Percentiles rank a stretch among this genome's conserved stretches.
Conservation (phyloP, 2,329 filamentous ascomycete species). For the Fusarium hainanense region DNA sequence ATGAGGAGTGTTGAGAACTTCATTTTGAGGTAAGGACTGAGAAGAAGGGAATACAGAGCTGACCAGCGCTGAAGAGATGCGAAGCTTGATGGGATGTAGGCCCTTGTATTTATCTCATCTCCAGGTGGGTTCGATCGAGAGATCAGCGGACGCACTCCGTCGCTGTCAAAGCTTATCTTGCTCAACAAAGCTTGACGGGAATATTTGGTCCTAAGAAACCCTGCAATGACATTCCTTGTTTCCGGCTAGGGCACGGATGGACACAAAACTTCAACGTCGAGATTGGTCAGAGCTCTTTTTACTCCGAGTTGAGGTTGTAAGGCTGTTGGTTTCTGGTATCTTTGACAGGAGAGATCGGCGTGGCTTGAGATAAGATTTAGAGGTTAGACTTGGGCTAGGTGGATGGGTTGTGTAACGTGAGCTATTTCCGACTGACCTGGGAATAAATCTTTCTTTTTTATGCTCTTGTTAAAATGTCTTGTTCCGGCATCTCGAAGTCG, state of each 20-base stretch:
- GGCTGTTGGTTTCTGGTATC: conserved; percentile 2
- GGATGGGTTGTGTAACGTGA: not conserved
- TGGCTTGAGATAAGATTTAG: not conserved
- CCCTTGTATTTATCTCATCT: conserved; percentile 2
- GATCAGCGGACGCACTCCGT: not conserved
- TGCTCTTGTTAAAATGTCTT: not conserved
- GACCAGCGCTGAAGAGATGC: not conserved
- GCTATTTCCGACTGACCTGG: too few species aligned
- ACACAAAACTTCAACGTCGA: not conserved
- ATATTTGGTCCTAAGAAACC: not conserved
- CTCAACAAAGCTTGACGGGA: not conserved
- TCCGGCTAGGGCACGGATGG: not conserved
- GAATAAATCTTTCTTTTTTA: too few species aligned
- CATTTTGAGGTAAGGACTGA: conserved; percentile 1
- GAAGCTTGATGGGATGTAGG: not conserved
- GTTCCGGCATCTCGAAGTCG: not conserved
- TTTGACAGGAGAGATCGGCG: not conserved
- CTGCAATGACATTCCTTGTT: not conserved
- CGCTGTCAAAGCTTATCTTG: not conserved
- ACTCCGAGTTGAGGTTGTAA: not conserved
- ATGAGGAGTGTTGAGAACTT: conserved; percentile 17
- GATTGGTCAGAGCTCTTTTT: not conserved
- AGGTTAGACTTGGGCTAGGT: not conserved
- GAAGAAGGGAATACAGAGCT: too few species aligned
- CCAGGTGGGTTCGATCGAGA: not conserved